A percentile compares a stretch with the other conserved stretches of the same genome.
Evolutionary conservation across 352 stramenopile species (phyloP).

Genomic region (Stephanocyclus meneghinianus): DNA sequence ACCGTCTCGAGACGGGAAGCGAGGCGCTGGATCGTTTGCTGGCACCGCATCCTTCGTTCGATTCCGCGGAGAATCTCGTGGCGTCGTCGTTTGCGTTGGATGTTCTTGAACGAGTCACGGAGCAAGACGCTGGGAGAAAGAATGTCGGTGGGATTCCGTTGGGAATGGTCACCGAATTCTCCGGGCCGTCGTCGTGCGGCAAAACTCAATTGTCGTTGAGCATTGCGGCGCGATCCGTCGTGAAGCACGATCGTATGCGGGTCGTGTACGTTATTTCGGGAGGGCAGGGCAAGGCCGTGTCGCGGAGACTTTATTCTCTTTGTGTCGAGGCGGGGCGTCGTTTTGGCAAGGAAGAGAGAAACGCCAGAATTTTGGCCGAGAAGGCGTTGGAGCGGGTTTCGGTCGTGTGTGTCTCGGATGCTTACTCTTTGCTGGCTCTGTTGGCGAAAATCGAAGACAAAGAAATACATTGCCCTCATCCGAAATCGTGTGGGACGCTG

Average conservation of each 20-base stretch:
- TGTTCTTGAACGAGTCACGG: neutral
- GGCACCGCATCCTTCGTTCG: neutral
- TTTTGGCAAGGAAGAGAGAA: neutral
- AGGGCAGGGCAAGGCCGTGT: conserved; percentile 30
- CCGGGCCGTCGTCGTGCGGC: conserved; percentile 39
- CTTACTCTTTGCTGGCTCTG: conserved; percentile 42
- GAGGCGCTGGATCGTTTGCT: conserved; percentile 41
- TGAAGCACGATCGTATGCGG: conserved; percentile 22
- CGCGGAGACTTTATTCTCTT: conserved; percentile 35
- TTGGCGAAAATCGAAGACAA: conserved; percentile 50
- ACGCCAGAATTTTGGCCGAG: conserved; percentile 9
- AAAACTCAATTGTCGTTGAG: conserved; percentile 57
- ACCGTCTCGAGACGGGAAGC: conserved; percentile 46
- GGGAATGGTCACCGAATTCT: conserved; percentile 58
- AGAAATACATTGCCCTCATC: conserved; percentile 13
- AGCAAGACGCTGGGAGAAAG: neutral
- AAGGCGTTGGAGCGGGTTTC: conserved; percentile 31
- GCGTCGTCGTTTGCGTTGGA: neutral
- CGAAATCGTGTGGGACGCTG: neutral
- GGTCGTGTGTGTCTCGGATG: conserved; percentile 35
- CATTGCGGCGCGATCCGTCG: conserved; percentile 34
- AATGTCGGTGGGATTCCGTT: conserved; percentile 34
- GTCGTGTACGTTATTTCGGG: conserved; percentile 46
- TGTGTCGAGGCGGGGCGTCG: conserved; percentile 20
- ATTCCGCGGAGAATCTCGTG: neutral